phyloP scores from a whole-genome alignment of 2,329 filamentous ascomycete species.

The Alternaria sp. region DNA sequence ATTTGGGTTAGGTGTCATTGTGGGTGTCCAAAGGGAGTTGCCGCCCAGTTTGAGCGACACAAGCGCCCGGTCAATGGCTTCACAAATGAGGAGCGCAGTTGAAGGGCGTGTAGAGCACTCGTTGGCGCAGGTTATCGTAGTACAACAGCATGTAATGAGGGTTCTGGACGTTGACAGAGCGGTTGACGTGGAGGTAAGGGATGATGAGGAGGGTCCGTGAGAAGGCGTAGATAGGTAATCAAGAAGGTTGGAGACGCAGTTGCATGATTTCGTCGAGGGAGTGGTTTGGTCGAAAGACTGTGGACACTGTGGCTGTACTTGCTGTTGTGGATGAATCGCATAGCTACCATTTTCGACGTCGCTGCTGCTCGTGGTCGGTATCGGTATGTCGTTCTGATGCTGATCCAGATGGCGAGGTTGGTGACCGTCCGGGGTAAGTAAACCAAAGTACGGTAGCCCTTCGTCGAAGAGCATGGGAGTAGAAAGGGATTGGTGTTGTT shows the following conservation, averaged over 20 bases:
- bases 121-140: conserved; percentile 4
- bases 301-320: background rate
- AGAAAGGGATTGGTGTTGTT: background rate
- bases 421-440: conserved; percentile 5
- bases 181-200: conserved; percentile 1
- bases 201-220: background rate
- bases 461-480: background rate
- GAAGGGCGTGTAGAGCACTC: conserved; percentile 9
- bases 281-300: conserved; percentile 1
- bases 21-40: conserved; percentile 4
- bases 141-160: conserved; percentile 8
- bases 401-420: conserved; percentile 3
- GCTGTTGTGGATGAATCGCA: background rate
- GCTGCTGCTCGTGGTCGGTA: background rate
- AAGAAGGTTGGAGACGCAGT: conserved; percentile 4
- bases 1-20: background rate
- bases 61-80: conserved; percentile 10
- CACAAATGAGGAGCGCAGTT: conserved; percentile 9
- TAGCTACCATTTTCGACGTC: background rate
- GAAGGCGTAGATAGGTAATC: conserved; percentile 6
- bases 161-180: conserved; percentile 6
- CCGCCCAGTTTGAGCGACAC: conserved; percentile 7
- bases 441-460: conserved; percentile 11
- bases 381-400: background rate
- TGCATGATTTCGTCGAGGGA: conserved; percentile 2